phyloP scores from a whole-genome alignment of 2,329 filamentous ascomycete genomes.

The Thielaviopsis euricoi region DNA sequence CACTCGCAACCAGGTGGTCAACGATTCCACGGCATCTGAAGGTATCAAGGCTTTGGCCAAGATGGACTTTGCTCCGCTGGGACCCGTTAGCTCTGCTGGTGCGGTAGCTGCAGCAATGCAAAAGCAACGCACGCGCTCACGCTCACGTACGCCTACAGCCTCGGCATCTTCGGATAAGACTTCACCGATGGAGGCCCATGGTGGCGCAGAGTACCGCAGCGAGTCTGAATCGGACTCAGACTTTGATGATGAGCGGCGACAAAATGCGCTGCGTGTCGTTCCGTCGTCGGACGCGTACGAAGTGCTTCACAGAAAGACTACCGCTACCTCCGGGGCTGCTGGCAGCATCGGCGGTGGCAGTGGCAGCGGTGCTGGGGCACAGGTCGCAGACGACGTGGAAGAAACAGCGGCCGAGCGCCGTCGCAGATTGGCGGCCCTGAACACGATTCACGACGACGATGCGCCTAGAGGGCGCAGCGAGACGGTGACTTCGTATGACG shows the following conservation, averaged over 20 bases:
- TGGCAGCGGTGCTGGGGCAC: constrained; percentile 42
- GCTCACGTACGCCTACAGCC: constrained; percentile 7
- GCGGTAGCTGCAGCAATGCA: neutral
- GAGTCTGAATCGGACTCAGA: constrained; percentile 16
- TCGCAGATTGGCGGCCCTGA: constrained; percentile 57
- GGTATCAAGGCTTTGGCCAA: constrained; percentile 34
- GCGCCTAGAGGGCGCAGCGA: constrained; percentile 29
- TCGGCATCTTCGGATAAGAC: neutral
- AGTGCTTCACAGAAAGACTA: neutral
- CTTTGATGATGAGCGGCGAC: neutral
- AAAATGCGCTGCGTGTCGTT: too few species aligned
- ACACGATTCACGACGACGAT: constrained; percentile 30
- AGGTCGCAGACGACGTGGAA: constrained; percentile 25
- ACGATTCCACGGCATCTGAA: constrained; percentile 31
- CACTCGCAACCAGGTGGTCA: constrained; percentile 38
- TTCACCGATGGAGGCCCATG: too few species aligned
- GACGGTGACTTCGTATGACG: constrained; percentile 50
- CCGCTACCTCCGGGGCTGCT: neutral
- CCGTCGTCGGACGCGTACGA: neutral
- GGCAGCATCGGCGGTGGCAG: neutral
- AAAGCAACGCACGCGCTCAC: neutral
- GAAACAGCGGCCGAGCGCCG: constrained; percentile 64
- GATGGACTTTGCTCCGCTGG: constrained; percentile 17
- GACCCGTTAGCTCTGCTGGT: neutral
- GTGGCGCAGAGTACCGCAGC: too few species aligned